Evolutionary conservation across 805 yeast genomes (phyloP), one percentile per base, ranked within the genome.

Genomic region (Barnettozyma vustinii): DNA sequence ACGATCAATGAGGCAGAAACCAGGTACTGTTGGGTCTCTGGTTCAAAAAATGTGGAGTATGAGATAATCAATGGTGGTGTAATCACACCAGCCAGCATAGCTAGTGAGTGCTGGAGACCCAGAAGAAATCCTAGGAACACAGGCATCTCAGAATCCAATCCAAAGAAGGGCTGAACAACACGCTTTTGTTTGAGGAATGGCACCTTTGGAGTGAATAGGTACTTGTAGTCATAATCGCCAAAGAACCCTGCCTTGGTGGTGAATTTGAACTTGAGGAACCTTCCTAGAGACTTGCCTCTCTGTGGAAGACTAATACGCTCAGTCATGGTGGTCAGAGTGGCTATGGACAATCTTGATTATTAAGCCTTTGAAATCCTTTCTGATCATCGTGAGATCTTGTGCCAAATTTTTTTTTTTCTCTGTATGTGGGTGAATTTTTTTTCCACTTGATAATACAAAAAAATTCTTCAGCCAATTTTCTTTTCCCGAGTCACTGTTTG

Each of bases 81-180:
- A 39, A 86, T 84, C 45, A 90, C 79, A 60, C 97, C 97, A 9
- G 96, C 97, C 69, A 90, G 71, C 96, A 90, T 89, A 25, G 97
- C 82, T 56, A 90, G 67, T 1, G 95, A 74, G 63, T 90, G 97
- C 68, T 90, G 97, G 53, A 90, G 74, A 15, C 97, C 97, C 40
- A 90, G 74, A 10, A 89, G 52, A 47, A 85, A 67, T 1, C 95
- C 96, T 51, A 90, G 70, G 5, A 86, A 61, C 15, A 89, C 61
- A 1, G 97, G 97, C 80, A 90, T 83, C 5, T 82, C 87, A 42
- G 83, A 81, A 63, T 89, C 72, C 42, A 90, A 69, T 6, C 91
- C 88, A 58, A 89, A 90, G 65, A 90, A 90, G 1, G 96, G 96
- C 59, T 84, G 89, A 2, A 77, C 69, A 70, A 66, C 54, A 63